A percentile compares a stretch with the other conserved stretches of the same genome.
phyloP scores from a whole-genome alignment of 2,329 filamentous ascomycete genomes.

The Colletotrichum theobromicola region DNA sequence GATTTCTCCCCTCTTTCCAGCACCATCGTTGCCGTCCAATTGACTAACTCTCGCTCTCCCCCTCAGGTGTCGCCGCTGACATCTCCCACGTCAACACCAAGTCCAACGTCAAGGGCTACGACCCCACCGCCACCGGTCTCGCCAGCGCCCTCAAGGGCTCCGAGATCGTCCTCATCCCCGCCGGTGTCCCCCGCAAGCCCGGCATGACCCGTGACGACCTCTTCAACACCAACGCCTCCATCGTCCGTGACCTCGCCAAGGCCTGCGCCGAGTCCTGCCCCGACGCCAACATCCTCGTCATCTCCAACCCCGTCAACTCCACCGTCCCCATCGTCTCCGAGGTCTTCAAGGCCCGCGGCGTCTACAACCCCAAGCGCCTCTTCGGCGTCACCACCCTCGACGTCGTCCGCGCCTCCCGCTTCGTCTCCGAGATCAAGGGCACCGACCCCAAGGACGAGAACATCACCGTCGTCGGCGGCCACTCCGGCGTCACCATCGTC shows the following conservation, averaged over 20 bases:
- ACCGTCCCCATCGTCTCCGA: conserved; percentile 97
- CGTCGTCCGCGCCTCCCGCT: conserved; percentile 95
- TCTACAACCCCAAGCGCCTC: conserved; percentile 99
- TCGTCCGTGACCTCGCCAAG: conserved; percentile 98
- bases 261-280: conserved; percentile 87
- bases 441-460: conserved; percentile 92
- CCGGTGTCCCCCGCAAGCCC: conserved; percentile 98
- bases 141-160: conserved; percentile 81
- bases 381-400: conserved; percentile 99
- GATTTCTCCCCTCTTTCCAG: conserved; percentile 34
- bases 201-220: conserved; percentile 99
- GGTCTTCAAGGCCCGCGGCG: conserved; percentile 92
- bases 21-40: background rate
- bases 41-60: conserved; percentile 28
- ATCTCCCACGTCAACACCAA: conserved; percentile 99
- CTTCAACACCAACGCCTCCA: conserved; percentile 99
- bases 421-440: conserved; percentile 93
- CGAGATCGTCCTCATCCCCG: conserved; percentile 96
- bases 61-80: conserved; percentile 91
- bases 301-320: conserved; percentile 99
- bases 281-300: conserved; percentile 94
- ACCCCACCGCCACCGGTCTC: conserved; percentile 77
- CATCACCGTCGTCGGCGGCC: conserved; percentile 94
- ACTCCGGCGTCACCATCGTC: conserved; percentile 98
- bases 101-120: conserved; percentile 90